phyloP scores from a whole-genome alignment of 352 stramenopile genomes.

The Globisporangium viniferum region DNA sequence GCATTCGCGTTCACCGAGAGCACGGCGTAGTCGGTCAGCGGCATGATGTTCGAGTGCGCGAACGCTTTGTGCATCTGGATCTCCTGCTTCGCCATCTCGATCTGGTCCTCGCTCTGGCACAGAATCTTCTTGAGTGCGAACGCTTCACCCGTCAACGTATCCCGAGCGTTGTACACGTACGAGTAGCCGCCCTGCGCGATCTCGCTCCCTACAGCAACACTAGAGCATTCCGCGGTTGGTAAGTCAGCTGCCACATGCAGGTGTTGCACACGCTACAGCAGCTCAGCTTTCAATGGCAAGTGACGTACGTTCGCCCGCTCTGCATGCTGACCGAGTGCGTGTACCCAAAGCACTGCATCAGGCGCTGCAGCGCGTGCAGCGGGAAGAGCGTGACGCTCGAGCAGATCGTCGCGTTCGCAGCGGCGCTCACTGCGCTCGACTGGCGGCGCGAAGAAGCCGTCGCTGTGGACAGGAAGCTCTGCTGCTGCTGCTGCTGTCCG shows the following conservation, averaged over 20 bases:
- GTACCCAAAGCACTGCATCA: constrained; percentile 75
- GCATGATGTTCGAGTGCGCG: constrained; percentile 81
- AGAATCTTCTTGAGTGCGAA: constrained; percentile 91
- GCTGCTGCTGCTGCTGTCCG: constrained; percentile 7
- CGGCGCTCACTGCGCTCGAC: constrained; percentile 16
- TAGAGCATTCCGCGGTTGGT: constrained; percentile 10
- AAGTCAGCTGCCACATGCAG: background rate
- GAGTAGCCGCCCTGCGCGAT: constrained; percentile 87
- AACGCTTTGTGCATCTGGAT: constrained; percentile 79
- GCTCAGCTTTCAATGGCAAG: background rate
- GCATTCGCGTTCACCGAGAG: constrained; percentile 36
- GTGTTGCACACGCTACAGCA: background rate
- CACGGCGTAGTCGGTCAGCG: constrained; percentile 72
- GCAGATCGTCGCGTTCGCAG: constrained; percentile 32
- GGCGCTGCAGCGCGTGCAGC: constrained; percentile 48
- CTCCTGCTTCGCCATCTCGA: constrained; percentile 74
- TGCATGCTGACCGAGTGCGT: constrained; percentile 61
- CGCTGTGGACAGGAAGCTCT: constrained; percentile 32
- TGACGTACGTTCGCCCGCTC: constrained; percentile 69
- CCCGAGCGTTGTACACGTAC: constrained; percentile 77
- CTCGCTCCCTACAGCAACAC: constrained; percentile 53
- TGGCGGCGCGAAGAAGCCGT: background rate
- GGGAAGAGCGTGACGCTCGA: constrained; percentile 59
- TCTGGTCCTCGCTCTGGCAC: constrained; percentile 83
- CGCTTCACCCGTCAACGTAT: constrained; percentile 64